These are phyloP conservation scores for Penicillium antarcticum DNA, from an alignment of 495 filamentous ascomycete genomes.

Conservation along the genomic window DNA sequence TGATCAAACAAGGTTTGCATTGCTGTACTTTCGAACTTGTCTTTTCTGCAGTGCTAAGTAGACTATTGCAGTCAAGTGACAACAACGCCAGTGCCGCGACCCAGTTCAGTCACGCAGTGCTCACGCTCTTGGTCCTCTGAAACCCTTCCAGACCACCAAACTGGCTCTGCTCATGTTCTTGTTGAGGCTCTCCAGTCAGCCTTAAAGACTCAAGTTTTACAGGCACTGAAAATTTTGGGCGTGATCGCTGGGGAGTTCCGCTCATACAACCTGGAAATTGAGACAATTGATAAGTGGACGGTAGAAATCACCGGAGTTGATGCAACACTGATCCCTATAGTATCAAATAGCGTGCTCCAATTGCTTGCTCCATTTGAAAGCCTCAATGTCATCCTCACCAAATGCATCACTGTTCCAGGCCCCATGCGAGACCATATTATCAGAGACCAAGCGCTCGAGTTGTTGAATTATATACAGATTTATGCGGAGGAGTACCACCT, in stretches of 20 bases:
- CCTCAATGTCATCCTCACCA: neutral
- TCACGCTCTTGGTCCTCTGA: neutral
- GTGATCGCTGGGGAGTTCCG: neutral
- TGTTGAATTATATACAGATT: neutral
- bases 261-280: neutral
- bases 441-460: neutral
- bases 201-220: neutral
- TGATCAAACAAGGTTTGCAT: neutral
- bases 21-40: neutral
- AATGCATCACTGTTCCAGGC: neutral
- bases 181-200: neutral
- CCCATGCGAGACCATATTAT: neutral
- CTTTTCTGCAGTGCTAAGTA: neutral
- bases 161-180: neutral
- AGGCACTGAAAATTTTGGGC: neutral
- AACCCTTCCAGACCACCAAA: neutral
- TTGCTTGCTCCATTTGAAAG: neutral
- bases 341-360: neutral
- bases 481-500: neutral
- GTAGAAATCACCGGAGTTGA: neutral
- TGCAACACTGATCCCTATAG: neutral
- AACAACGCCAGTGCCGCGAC: neutral
- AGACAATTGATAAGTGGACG: neutral
- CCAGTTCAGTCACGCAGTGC: too few species aligned
- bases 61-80: neutral